Conservation (phyloP, 768 basidiomycete species). For the Mycena chlorophos region DNA sequence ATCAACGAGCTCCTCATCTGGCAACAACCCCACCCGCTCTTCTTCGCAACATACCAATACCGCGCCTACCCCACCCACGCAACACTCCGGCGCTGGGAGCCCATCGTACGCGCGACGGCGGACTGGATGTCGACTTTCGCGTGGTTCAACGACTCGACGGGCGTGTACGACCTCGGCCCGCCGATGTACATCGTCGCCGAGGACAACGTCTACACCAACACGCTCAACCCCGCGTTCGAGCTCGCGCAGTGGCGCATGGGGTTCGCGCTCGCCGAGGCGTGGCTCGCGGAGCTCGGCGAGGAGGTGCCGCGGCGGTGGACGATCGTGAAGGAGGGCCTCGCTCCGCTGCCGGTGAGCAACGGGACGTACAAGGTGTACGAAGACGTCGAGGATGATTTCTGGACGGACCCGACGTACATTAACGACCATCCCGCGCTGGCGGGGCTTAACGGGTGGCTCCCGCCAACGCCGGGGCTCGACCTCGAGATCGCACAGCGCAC, state of each 20-base stretch:
- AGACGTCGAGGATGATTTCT: conserved; percentile 52
- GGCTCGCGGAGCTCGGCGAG: conserved; percentile 47
- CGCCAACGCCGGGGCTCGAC: conserved; percentile 48
- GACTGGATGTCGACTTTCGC: conserved; percentile 63
- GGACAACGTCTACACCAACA: conserved; percentile 55
- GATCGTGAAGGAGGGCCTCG: conserved; percentile 45
- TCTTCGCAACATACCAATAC: conserved; percentile 60
- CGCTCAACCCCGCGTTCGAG: conserved; percentile 58
- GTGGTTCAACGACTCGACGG: conserved; percentile 48
- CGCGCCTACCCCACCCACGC: conserved; percentile 41
- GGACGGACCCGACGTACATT: conserved; percentile 50
- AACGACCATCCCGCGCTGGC: conserved; percentile 61
- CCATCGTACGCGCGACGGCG: conserved; percentile 52
- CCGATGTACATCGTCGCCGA: conserved; percentile 59
- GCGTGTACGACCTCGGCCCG: conserved; percentile 57
- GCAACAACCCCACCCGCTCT: conserved; percentile 60
- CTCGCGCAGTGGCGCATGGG: conserved; percentile 60
- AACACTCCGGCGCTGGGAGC: conserved; percentile 51
- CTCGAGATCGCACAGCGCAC: conserved; percentile 48
- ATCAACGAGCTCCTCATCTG: conserved; percentile 66
- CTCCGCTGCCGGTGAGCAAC: conserved; percentile 51
- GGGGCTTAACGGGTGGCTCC: conserved; percentile 60
- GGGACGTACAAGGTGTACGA: conserved; percentile 57
- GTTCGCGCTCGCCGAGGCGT: conserved; percentile 47
- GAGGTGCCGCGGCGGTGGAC: conserved; percentile 44